These are phyloP conservation scores for Aspergillus ellipticus DNA, from an alignment of 495 filamentous ascomycete species.

Conservation along the genomic window DNA sequence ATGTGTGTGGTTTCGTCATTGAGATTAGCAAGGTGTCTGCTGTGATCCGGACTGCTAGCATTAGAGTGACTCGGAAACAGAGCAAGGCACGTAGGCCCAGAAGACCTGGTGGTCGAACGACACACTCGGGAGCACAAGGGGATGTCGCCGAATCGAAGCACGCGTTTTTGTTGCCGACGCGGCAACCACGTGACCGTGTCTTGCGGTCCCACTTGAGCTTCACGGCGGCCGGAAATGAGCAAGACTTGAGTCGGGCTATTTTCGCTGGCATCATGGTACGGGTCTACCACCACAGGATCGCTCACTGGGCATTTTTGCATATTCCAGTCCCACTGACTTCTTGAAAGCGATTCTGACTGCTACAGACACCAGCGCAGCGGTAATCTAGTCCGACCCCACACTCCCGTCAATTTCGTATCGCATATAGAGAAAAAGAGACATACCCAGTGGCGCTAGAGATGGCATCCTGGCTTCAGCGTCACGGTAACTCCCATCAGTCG, in stretches of 20 bases:
- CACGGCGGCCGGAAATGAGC: background rate
- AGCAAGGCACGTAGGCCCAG: no score
- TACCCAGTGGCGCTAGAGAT: conserved; percentile 28
- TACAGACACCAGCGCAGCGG: background rate
- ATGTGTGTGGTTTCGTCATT: conserved; percentile 37
- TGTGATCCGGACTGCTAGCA: background rate
- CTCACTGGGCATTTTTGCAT: background rate
- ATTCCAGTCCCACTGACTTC: background rate
- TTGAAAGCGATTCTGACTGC: background rate
- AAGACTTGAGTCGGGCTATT: background rate
- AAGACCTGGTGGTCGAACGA: no score
- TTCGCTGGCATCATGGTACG: background rate
- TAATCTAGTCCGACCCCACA: background rate
- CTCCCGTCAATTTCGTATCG: background rate
- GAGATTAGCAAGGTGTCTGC: conserved; percentile 20
- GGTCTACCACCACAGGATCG: background rate
- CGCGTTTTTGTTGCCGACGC: background rate
- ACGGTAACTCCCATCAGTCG: conserved; percentile 48
- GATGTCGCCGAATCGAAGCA: no score
- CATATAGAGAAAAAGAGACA: background rate
- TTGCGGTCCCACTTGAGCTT: background rate
- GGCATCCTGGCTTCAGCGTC: conserved; percentile 56
- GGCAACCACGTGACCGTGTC: background rate
- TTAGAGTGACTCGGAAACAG: background rate
- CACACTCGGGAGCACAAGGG: no score